Evolutionary conservation across 2,329 filamentous ascomycete species (phyloP), one percentile per base, ranked within the genome.

Genomic region (Plectosphaerella cucumerina): DNA sequence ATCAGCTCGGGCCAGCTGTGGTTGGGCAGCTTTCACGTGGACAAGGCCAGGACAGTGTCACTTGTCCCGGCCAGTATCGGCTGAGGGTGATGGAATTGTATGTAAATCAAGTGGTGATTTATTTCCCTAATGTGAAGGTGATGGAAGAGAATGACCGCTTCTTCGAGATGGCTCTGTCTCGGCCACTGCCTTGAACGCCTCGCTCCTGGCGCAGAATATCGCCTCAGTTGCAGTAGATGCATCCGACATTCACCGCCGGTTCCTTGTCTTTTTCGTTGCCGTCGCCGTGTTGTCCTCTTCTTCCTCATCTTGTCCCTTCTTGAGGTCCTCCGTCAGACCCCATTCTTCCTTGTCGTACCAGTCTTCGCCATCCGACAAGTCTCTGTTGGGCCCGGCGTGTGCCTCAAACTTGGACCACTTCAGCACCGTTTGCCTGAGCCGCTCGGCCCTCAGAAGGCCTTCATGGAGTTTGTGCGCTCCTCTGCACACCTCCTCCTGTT

Each of bases 301-400:
- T 61, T 93, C 89, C 62, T 88, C 85, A 55, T 91, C 87, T 60
- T 89, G 85, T 0, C 89, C 89, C 70, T 94, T 94, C 65, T 89
- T 86, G 8, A 93, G 70, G 58, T 89, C 85, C 54, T 88, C 86
- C 9, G 82, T 78, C 46, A 94, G 66, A 0, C 81, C 82, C 88
- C 89, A 93, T 69, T 90, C 87, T 49, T 90, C 86, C 62, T 81
- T 82, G 67, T 95, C 90, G 63, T 91, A 92, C 87, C 89, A 95
- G 65, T 95, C 90, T 72, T 95, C 90, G 11, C 89, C 89, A 64
- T 95, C 90, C 47, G 87, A 91, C 85, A 94, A 85, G 65, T 92
- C 88, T 47, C 84, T 68, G 63, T 84, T 82, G 17, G 73, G 64
- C 2, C 84, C 82, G 48, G 74, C 76, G 61, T 93, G 89, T 20